Conservation (phyloP, 2,329 filamentous ascomycete species). For the Ascochyta koolunga region DNA sequence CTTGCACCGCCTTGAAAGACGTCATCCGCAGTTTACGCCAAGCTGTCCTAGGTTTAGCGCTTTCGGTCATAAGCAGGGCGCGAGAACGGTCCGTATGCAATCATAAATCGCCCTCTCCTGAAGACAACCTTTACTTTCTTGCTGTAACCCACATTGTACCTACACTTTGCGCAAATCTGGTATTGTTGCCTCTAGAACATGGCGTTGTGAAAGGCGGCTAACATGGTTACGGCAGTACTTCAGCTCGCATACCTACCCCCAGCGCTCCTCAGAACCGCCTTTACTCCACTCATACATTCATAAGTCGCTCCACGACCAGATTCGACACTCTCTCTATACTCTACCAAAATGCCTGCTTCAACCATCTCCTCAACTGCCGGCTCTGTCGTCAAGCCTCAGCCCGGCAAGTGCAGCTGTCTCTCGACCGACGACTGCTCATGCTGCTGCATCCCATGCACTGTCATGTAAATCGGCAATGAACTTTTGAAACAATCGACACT, state of each 20-base stretch:
- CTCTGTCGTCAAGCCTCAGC: conserved; percentile 45
- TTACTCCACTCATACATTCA: not conserved
- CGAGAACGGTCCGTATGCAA: conserved; percentile 6
- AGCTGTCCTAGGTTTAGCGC: conserved; percentile 21
- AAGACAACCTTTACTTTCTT: not conserved
- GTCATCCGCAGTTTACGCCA: conserved; percentile 28
- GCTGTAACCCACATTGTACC: not conserved
- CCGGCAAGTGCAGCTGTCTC: conserved; percentile 38
- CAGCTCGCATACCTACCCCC: not conserved
- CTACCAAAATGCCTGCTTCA: conserved; percentile 40
- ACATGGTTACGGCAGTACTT: conserved; percentile 13
- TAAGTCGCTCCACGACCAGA: not conserved
- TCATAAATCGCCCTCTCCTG: conserved; percentile 19
- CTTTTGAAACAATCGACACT: not conserved
- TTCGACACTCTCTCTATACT: not conserved
- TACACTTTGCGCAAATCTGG: not conserved
- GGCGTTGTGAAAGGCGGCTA: not conserved
- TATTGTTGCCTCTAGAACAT: not conserved
- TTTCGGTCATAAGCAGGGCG: conserved; percentile 27
- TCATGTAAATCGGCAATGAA: conserved; percentile 36
- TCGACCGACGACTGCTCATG: conserved; percentile 41
- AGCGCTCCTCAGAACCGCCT: not conserved
- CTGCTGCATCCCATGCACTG: conserved; percentile 46
- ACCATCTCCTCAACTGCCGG: conserved; percentile 40
- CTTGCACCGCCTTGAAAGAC: conserved; percentile 31